Evolutionary conservation across 192 early-diverging fungal species (phyloP), one percentile per base, ranked within the genome.

Genomic region (Entrophospora sp.): DNA sequence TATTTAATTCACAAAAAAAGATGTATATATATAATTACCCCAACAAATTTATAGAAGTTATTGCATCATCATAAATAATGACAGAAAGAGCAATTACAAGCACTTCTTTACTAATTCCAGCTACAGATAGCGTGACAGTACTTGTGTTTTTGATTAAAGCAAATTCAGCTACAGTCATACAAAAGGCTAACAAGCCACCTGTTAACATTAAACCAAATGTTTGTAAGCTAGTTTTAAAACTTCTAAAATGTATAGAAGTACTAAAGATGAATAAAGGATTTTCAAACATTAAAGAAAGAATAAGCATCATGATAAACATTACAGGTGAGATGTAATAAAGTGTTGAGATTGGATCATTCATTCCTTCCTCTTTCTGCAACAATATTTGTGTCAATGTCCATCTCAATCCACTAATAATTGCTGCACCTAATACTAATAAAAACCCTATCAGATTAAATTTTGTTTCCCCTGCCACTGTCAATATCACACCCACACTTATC

Each of bases 311-410:
- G 18, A 81, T 49, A 72, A 82, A 85, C 85, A 91, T 89, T 30
- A 91, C 73, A 1, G 91, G 91, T 12, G 83, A 83, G 16, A 94
- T 75, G 61, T 89, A 85, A 45, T 87, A 78, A 40, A 80, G 75
- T 8, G 91, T 87, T 5, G 88, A 87, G 27, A 94, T 73, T 7
- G 91, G 91, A 69, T 89, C 87, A 68, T 85, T 83, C 78, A 89
- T 86, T 14, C 87, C 88, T 18, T 68, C 55, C 40, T 83, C 83
- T 35, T 78, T 76, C 59, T 85, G 79, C 27, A 94, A 61, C 12
- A 94, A 71, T 59, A 91, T 75, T 62, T 91, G 89, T 2, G 87
- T 91, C 48, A 91, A 72, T 6, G 83, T 79, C 91, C 89, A 91
- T 28, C 91, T 79, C 9, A 91, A 77, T 18, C 91, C 91, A 16